phyloP scores from a whole-genome alignment of 768 basidiomycete genomes.

The Rhodotorula toruloides region DNA sequence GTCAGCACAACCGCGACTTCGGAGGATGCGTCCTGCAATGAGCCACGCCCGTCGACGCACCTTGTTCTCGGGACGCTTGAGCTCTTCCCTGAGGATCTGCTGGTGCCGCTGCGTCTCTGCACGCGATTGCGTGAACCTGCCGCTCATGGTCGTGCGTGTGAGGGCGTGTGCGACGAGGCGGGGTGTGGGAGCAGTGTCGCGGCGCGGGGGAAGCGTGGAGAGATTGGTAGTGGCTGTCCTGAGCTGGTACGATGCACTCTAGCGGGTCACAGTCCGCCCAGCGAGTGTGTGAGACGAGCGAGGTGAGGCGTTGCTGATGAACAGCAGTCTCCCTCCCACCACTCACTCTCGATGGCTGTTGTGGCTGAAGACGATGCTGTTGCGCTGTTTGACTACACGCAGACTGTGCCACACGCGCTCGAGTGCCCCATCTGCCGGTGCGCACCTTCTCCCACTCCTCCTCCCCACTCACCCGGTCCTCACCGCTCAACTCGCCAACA shows the following conservation, averaged over 20 bases:
- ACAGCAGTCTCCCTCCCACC: neutral
- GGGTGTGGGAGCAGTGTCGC: neutral
- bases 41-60: conserved; percentile 42
- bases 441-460: neutral
- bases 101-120: conserved; percentile 21
- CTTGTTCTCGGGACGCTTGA: conserved; percentile 87
- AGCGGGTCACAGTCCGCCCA: no score
- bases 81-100: conserved; percentile 70
- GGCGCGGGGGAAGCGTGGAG: no score
- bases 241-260: no score
- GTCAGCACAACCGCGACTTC: neutral
- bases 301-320: no score
- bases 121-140: conserved; percentile 29
- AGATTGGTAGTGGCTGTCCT: no score
- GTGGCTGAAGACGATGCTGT: neutral
- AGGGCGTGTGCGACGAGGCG: neutral
- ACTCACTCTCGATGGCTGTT: no score
- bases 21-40: neutral
- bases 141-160: neutral
- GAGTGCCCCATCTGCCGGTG: conserved; percentile 26
- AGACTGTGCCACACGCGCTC: conserved; percentile 7
- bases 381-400: neutral
- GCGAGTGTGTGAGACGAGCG: no score
- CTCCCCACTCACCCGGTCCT: neutral
- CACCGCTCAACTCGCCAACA: neutral